These are phyloP conservation scores for Pleoardoris graminearum DNA, from an alignment of 2,329 filamentous ascomycete genomes.

Conservation along the genomic window DNA sequence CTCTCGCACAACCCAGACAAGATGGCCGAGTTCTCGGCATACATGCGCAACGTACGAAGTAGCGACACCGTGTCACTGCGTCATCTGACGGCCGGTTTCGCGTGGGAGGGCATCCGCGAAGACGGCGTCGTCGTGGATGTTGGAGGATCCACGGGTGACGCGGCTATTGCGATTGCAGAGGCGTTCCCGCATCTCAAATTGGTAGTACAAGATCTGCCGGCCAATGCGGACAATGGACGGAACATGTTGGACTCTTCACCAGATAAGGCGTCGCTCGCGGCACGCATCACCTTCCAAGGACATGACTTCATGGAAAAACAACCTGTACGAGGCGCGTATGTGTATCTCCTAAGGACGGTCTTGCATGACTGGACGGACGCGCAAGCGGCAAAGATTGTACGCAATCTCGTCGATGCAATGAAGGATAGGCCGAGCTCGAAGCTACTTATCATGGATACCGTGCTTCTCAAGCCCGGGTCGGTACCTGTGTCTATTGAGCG, in stretches of 20 bases:
- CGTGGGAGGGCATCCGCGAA: constrained; percentile 4
- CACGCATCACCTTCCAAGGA: constrained; percentile 7
- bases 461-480: constrained; percentile 8
- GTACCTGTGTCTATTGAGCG: constrained; percentile 4
- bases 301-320: constrained; percentile 17
- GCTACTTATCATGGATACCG: constrained; percentile 13
- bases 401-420: constrained; percentile 10
- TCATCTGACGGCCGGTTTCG: constrained; percentile 8
- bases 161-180: constrained; percentile 2
- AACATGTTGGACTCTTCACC: not conserved
- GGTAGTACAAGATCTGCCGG: constrained; percentile 9
- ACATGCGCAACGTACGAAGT: constrained; percentile 9
- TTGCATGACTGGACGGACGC: constrained; percentile 53
- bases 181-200: constrained; percentile 3
- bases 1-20: not conserved
- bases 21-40: constrained; percentile 8
- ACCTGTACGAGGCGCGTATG: constrained; percentile 11
- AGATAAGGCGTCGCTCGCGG: constrained; percentile 14
- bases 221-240: constrained; percentile 1
- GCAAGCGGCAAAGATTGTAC: constrained; percentile 5
- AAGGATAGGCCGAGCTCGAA: not conserved
- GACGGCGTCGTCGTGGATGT: constrained; percentile 8
- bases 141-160: not conserved
- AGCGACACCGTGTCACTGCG: constrained; percentile 1
- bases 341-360: constrained; percentile 62